Evolutionary conservation across 1,284 basidiomycete genomes (phyloP), one percentile per base, ranked within the genome.

Genomic region (Earliella scabrosa): DNA sequence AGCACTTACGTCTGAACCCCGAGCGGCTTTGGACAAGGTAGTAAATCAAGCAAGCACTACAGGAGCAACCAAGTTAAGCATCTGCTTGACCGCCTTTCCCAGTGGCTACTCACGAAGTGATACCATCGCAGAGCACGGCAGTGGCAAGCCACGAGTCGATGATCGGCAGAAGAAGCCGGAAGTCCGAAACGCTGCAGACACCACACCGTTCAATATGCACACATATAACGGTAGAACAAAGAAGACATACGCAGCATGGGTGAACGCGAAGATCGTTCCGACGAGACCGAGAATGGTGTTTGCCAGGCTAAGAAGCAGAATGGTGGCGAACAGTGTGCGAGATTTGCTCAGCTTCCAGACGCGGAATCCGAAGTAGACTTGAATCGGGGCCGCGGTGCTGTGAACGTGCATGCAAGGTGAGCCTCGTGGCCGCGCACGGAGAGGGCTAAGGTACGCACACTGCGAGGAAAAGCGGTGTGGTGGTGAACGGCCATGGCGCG

Each of bases 291-390:
- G 60, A 5, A 61, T 51, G 7, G 66, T 66, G 47, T 72, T 69
- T 9, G 65, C 64, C 6, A 63, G 31, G 2, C 71, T 63, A 26
- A 72, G 46, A 1, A 57, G 29, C 7, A 63, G 44, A 36, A 73
- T 60, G n/a, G 46, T 60, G 16, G 57, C 44, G 45, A 68, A 72
- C 2, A 71, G 60, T 32, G 54, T 40, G 36, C 45, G 58, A 2
- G 69, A 71, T 3, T 61, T 52, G 2, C 71, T 68, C 35, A 73
- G 66, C 21, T 63, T 59, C 44, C 58, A 64, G 45, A 75, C 70
- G n/a, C 73, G 68, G 66, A 65, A 70, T 2, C 70, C 68, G 39
- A 75, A 68, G 54, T 69, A 74, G 16, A 70, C 50, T 57, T 75
- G 71, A 16, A 73, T 72, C 4, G 72, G 73, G 18, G 67, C 68